Base-by-base conservation (phyloP, 1,284 basidiomycete species). In the Papiliotrema nemorosa region DNA sequence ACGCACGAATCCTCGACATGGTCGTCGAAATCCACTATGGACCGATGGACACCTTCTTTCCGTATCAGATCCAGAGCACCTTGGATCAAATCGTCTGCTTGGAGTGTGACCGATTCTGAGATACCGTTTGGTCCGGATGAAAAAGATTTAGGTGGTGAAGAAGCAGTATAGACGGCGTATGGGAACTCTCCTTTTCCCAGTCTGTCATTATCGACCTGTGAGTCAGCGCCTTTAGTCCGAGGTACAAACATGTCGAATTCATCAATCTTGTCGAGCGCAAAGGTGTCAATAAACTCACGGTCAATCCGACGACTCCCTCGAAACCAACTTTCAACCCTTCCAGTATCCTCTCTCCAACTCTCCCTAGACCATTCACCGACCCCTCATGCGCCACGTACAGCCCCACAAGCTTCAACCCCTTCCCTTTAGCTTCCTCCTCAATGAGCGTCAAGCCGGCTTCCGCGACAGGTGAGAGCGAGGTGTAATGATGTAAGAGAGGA, bases 401-500 rank as follows among this genome's bases (percentile, higher is more conserved):
- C 0, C 76, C 76, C 5, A 70, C 59, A 9, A 74, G 52, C 45
- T 41, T 53, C 47, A 52, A 26, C 1, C 56, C 56, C 38, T 46
- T 40, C n/a, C 34, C 38, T 34, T 29, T 33, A 2, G 57, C 60
- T 35, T 62, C 55, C 14, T 44, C 63, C 26, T 56, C 36, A 6
- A 67, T 73, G 26, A 77, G 53, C 22, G 69, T 64, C 16, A 77
- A 47, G 0, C 66, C 71, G 9, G 69, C 55, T 50, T 76, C 74
- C 40, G 69, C 64, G 43, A 70, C 65, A 1, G 67, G 63, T 3
- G 65, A 64, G 16, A 78, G 57, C 7, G 63, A 58, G 0, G 70
- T 67, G 57, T 73, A 71, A 40, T 67, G 60, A 55, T 78, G 76
- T 49, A 75, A 52, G 7, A 77, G 59, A 5, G 76, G 76, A 37